A percentile compares a stretch with the other conserved stretches of the same genome.
phyloP scores from a whole-genome alignment of 306 rosid genomes.

The Oemleria cerasiformis region DNA sequence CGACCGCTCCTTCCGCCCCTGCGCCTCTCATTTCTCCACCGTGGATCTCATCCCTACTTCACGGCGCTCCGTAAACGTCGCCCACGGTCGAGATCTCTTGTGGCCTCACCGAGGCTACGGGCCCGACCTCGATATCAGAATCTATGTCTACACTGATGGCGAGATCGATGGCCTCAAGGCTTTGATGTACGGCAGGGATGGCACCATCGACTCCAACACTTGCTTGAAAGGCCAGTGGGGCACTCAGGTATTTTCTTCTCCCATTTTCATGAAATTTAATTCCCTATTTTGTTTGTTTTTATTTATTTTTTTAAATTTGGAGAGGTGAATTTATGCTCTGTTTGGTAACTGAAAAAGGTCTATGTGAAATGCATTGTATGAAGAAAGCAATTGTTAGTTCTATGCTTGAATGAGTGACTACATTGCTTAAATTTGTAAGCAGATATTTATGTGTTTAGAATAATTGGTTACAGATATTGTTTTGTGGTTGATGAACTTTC shows the following conservation, averaged over 20 bases:
- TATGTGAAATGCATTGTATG: neutral
- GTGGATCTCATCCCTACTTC: constrained; percentile 25
- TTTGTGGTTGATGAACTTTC: neutral
- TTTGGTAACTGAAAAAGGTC: neutral
- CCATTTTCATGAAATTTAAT: neutral
- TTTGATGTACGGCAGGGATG: constrained; percentile 68
- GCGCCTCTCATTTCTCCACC: constrained; percentile 20
- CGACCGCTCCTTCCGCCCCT: constrained; percentile 41
- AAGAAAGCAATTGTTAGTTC: neutral
- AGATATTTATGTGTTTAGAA: neutral
- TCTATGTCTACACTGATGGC: constrained; percentile 68
- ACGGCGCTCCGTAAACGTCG: constrained; percentile 18
- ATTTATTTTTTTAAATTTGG: neutral
- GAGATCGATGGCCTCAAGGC: constrained; percentile 70
- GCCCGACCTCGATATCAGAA: constrained; percentile 56
- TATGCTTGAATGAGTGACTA: neutral
- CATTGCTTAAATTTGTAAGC: neutral
- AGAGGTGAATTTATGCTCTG: neutral
- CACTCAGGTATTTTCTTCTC: constrained; percentile 60
- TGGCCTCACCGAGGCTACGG: constrained; percentile 71
- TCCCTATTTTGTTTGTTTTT: no score
- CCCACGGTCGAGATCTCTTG: constrained; percentile 33
- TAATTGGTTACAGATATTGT: neutral
- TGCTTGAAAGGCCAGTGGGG: constrained; percentile 98
- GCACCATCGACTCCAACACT: constrained; percentile 49